Conservation (phyloP, 768 basidiomycete species). For the Boletus edulis region DNA sequence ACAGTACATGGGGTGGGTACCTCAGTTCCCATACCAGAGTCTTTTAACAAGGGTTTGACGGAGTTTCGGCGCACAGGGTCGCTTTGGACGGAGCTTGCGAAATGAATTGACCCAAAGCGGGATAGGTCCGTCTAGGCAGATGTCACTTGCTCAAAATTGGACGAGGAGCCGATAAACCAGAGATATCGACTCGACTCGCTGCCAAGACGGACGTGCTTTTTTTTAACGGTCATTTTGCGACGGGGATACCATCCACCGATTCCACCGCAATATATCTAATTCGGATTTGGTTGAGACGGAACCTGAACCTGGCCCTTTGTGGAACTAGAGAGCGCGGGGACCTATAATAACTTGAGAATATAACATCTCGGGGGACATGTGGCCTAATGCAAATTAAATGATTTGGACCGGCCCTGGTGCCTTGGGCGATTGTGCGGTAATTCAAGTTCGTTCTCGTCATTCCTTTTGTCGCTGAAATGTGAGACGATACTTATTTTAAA, state of each 20-base stretch:
- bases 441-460: background rate
- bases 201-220: background rate
- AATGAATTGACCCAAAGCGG: constrained; percentile 12
- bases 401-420: background rate
- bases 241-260: too few relatives aligned
- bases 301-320: background rate
- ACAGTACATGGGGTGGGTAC: background rate
- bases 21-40: background rate
- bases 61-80: constrained; percentile 2
- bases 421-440: constrained; percentile 1
- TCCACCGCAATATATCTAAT: background rate
- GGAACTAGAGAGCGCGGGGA: constrained; percentile 1
- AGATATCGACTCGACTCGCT: background rate
- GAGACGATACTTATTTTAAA: too few relatives aligned
- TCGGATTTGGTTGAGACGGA: background rate
- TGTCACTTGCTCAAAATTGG: background rate
- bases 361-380: background rate
- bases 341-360: background rate
- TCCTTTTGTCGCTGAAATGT: background rate
- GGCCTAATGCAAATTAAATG: constrained; percentile 1
- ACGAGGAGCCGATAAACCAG: background rate
- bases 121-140: background rate
- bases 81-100: background rate
- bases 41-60: constrained; percentile 14
- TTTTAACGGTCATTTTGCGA: background rate